phyloP scores from a whole-genome alignment of 73 alveolate species.

The Paramecium pentaurelia region DNA sequence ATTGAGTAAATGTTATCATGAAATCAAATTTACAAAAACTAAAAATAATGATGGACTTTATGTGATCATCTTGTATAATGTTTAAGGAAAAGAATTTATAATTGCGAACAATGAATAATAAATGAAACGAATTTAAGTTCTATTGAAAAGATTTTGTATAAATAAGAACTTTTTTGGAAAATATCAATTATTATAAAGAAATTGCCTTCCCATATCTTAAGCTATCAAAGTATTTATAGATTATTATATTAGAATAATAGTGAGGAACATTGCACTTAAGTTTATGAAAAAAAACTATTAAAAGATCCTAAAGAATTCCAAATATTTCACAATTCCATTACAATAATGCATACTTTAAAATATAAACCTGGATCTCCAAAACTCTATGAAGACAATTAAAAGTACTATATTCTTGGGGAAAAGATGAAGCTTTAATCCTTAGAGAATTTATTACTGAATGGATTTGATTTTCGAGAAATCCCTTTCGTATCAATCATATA shows the following conservation, averaged over 20 bases:
- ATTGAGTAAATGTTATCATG: neutral
- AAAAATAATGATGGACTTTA: neutral
- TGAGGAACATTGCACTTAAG: neutral
- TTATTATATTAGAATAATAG: neutral
- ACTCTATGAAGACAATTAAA: neutral
- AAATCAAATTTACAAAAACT: neutral
- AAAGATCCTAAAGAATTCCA: neutral
- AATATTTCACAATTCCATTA: neutral
- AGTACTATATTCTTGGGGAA: neutral
- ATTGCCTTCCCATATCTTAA: neutral
- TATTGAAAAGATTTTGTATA: neutral
- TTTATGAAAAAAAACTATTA: neutral
- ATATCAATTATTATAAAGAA: neutral
- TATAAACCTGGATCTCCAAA: neutral
- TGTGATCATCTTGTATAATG: neutral
- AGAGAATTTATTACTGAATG: neutral
- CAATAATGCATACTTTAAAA: neutral
- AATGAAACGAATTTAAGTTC: neutral
- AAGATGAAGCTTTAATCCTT: neutral
- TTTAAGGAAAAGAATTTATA: neutral
- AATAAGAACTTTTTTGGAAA: neutral
- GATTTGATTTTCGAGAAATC: constrained; percentile 6
- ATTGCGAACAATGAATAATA: neutral
- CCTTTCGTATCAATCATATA: constrained; percentile 19
- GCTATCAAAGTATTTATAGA: neutral